phyloP scores from a whole-genome alignment of 164 flowering plant species.

The Cinnamomum chago region DNA sequence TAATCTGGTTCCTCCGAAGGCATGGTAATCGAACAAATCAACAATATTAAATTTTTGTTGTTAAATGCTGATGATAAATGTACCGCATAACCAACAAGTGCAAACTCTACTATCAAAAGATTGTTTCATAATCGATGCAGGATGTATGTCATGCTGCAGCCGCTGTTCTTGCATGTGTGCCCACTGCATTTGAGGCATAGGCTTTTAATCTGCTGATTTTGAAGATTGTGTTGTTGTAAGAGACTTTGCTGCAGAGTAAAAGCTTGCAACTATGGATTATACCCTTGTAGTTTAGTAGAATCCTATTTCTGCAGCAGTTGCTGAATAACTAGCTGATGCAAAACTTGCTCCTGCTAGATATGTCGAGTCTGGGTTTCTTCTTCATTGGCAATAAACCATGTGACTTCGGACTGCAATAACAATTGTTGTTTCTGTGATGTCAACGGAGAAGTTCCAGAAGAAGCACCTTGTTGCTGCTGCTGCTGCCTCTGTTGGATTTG shows the following conservation, averaged over 20 bases:
- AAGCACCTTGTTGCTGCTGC: conserved; percentile 49
- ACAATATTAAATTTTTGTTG: no score
- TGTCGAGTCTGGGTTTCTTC: conserved; percentile 75
- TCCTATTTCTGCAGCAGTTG: conserved; percentile 81
- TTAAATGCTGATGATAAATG: no score
- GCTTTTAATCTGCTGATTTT: conserved; percentile 48
- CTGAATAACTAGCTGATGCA: conserved; percentile 76
- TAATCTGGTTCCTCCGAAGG: no score
- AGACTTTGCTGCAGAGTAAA: conserved; percentile 77
- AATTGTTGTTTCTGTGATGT: conserved; percentile 43
- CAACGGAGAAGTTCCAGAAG: conserved; percentile 64
- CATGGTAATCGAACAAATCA: no score
- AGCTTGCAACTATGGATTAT: conserved; percentile 72
- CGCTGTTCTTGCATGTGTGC: conserved; percentile 24
- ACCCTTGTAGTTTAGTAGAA: conserved; percentile 54
- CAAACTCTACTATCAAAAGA: conserved; percentile 81
- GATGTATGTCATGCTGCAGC: conserved; percentile 51
- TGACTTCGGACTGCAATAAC: conserved; percentile 61
- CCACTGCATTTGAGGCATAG: conserved; percentile 74
- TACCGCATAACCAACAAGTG: conserved; percentile 43
- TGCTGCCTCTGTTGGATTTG: conserved; percentile 39
- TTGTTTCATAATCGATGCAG: conserved; percentile 46
- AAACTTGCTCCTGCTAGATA: conserved; percentile 69
- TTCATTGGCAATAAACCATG: conserved; percentile 53
- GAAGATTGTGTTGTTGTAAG: conserved; percentile 54